Percentiles rank a stretch among this genome's conserved stretches.
Conservation (phyloP, 257 asterid species). For the Coffea eugenioides region DNA sequence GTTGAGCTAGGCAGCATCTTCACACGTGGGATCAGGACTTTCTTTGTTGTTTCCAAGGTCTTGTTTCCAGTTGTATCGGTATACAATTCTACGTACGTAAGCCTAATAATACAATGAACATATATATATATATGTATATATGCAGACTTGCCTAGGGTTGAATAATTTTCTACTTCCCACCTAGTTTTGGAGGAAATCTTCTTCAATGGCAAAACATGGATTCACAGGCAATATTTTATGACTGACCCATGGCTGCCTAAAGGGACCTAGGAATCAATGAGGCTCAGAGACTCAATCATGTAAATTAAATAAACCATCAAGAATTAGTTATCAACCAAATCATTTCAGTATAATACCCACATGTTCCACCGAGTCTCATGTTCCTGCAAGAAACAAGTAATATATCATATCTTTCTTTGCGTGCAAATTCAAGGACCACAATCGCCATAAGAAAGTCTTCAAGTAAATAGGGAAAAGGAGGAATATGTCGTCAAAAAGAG, state of each 20-base stretch:
- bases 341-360: conserved; percentile 19
- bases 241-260: conserved; percentile 4
- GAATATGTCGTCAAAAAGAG: background rate
- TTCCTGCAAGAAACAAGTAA: conserved; percentile 18
- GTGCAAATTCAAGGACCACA: conserved; percentile 11
- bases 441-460: background rate
- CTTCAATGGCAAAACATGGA: conserved; percentile 19
- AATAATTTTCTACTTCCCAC: background rate
- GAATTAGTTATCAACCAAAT: conserved; percentile 17
- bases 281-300: conserved; percentile 31
- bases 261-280: conserved; percentile 29
- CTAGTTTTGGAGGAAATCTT: conserved; percentile 20
- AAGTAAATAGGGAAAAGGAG: background rate
- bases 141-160: background rate
- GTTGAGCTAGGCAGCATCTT: conserved; percentile 36
- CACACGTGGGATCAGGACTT: conserved; percentile 39
- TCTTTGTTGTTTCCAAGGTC: conserved; percentile 34
- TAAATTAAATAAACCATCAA: conserved; percentile 17
- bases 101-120: background rate
- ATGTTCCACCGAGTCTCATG: conserved; percentile 25
- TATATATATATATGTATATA: too few relatives aligned
- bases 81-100: background rate
- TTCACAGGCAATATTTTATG: conserved; percentile 17
- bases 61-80: conserved; percentile 31
- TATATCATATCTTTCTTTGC: conserved; percentile 4